These are phyloP conservation scores for Luzula sylvatica DNA, from an alignment of 176 grass and related monocot genomes.

Conservation along the genomic window DNA sequence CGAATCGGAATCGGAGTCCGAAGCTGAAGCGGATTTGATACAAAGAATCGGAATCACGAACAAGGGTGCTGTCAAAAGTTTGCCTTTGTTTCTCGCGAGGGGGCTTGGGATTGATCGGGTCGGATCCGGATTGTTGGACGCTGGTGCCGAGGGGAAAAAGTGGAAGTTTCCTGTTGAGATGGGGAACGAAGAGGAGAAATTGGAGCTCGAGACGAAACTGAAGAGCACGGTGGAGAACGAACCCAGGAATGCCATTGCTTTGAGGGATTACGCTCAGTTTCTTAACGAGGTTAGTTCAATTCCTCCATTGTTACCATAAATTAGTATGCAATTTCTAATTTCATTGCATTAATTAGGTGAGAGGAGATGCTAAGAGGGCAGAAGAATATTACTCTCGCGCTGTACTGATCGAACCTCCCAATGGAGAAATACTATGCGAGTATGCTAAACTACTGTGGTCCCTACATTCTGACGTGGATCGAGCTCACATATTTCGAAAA, in stretches of 20 bases:
- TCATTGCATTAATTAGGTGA: slow-evolving; percentile 34
- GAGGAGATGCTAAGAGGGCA: slow-evolving; percentile 48
- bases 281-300: slow-evolving; percentile 49
- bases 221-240: slow-evolving; percentile 81
- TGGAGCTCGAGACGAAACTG: slow-evolving; percentile 53
- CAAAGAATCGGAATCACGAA: neutral
- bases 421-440: slow-evolving; percentile 77
- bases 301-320: neutral
- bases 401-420: slow-evolving; percentile 57
- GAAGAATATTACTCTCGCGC: slow-evolving; percentile 97
- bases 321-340: neutral
- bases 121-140: slow-evolving; percentile 47
- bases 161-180: slow-evolving; percentile 13
- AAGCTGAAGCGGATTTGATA: neutral
- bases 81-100: slow-evolving; percentile 80
- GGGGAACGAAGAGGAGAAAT: slow-evolving; percentile 17
- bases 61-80: neutral
- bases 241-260: slow-evolving; percentile 50
- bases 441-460: slow-evolving; percentile 84
- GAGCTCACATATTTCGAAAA: slow-evolving; percentile 61
- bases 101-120: slow-evolving; percentile 84
- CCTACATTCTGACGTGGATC: slow-evolving; percentile 49
- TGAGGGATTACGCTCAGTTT: slow-evolving; percentile 83
- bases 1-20: neutral
- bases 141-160: neutral